Conservation (phyloP, 129 eudicot species). For the Escallonia herrerae region DNA sequence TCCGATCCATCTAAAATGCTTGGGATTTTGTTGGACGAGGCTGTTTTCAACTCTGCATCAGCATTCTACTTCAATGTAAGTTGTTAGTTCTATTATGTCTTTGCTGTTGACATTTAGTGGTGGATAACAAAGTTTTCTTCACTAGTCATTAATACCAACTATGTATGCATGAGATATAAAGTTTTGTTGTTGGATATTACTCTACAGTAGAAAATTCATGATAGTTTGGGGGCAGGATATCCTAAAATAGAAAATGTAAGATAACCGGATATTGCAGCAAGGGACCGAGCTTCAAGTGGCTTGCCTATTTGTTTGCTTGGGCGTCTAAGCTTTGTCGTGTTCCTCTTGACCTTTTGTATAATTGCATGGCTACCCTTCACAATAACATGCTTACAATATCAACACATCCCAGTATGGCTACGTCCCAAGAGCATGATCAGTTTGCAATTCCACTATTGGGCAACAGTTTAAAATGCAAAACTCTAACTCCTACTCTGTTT, state of each 20-base stretch:
- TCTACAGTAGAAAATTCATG: background rate
- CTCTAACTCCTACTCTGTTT: too few species aligned
- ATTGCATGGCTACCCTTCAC: background rate
- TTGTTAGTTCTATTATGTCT: constrained; percentile 7
- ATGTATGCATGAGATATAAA: background rate
- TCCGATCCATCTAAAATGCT: constrained; percentile 50
- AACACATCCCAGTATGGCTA: too few species aligned
- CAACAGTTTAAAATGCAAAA: too few species aligned
- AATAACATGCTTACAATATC: too few species aligned
- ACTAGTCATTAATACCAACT: too few species aligned
- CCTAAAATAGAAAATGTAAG: background rate
- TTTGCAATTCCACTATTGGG: too few species aligned
- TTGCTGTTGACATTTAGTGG: background rate
- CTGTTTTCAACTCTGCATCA: constrained; percentile 56
- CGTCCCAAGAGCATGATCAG: too few species aligned
- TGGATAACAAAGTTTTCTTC: too few species aligned
- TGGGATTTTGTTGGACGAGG: constrained; percentile 53
- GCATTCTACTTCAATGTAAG: constrained; percentile 45
- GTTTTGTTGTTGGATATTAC: background rate
- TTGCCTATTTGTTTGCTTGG: background rate
- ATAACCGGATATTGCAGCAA: background rate
- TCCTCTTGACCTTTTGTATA: background rate
- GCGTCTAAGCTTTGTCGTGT: background rate
- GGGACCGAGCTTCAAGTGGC: background rate
- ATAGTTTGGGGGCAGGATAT: too few species aligned